These are phyloP conservation scores for Straminergon stramineum DNA, from an alignment of 225 moss, liverwort and hornwort genomes.

Conservation along the genomic window DNA sequence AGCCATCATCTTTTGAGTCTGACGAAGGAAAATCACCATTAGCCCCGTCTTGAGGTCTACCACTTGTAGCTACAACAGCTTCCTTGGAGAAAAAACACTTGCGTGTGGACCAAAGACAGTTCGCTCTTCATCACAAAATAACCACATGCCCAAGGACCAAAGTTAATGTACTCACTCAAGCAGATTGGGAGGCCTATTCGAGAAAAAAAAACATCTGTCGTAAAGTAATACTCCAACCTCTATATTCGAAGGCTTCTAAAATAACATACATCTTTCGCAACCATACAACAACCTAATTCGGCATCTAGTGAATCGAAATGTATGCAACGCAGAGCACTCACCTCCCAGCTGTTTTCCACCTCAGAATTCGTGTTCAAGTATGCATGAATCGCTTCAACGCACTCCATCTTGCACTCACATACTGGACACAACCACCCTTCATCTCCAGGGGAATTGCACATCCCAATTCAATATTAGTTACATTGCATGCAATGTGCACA, in stretches of 20 bases:
- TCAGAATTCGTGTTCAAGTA: constrained; percentile 69
- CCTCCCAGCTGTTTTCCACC: constrained; percentile 88
- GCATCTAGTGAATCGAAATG: not conserved
- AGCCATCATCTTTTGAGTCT: constrained; percentile 92
- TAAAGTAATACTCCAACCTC: not conserved
- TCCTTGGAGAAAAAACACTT: constrained; percentile 62
- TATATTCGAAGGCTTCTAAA: not conserved
- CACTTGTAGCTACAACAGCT: constrained; percentile 49
- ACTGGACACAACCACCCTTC: constrained; percentile 97
- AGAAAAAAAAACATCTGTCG: not conserved
- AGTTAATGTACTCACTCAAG: not conserved
- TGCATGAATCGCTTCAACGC: constrained; percentile 66
- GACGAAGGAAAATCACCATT: constrained; percentile 80
- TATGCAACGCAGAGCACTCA: constrained; percentile 1
- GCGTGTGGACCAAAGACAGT: not conserved
- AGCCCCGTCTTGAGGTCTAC: constrained; percentile 27
- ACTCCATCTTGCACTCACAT: constrained; percentile 88
- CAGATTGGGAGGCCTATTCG: not conserved
- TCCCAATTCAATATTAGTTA: not conserved
- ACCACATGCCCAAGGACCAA: not conserved
- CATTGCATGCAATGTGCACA: not conserved
- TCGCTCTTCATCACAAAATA: not conserved
- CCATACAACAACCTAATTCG: not conserved
- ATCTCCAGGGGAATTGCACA: constrained; percentile 88
- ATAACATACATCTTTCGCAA: not conserved